A percentile compares a stretch with the other conserved stretches of the same genome.
Conservation (phyloP, 768 basidiomycete genomes). For the Lactarius tabidus region DNA sequence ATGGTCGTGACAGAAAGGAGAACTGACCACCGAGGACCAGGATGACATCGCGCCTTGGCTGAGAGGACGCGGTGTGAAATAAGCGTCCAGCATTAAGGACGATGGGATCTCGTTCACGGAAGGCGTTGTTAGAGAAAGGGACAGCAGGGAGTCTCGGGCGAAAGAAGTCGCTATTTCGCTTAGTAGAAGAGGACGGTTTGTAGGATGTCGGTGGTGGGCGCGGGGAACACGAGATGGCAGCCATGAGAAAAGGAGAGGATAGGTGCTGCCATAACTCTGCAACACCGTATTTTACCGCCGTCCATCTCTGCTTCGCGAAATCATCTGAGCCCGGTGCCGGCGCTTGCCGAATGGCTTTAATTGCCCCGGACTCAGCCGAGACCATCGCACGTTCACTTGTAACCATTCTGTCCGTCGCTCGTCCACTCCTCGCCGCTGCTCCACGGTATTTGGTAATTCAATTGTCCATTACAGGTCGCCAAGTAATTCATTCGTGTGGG, state of each 20-base stretch:
- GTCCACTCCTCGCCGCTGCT: not conserved
- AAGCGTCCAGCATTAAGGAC: conserved; percentile 29
- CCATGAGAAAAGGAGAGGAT: not conserved
- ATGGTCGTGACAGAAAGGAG: not conserved
- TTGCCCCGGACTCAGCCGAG: too few species aligned
- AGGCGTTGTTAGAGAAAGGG: conserved; percentile 32
- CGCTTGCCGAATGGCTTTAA: too few species aligned
- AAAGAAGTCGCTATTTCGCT: conserved; percentile 30
- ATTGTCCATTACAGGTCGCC: not conserved
- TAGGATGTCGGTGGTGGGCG: not conserved
- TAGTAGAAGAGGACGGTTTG: not conserved
- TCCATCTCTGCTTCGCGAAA: not conserved
- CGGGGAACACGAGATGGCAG: not conserved
- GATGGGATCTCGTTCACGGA: conserved; percentile 31
- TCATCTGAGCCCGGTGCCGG: too few species aligned
- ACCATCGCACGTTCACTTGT: too few species aligned
- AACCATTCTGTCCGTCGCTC: not conserved
- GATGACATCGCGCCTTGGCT: conserved; percentile 34
- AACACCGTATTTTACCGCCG: not conserved
- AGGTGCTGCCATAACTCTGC: not conserved
- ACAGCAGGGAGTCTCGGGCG: conserved; percentile 35
- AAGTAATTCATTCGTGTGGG: not conserved
- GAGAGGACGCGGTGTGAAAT: conserved; percentile 24
- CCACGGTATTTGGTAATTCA: not conserved
- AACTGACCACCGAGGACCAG: conserved; percentile 38